A percentile compares a stretch with the other conserved stretches of the same genome.
Evolutionary conservation across 2,329 filamentous ascomycete species (phyloP).

Genomic region (Monilinia aucupariae): DNA sequence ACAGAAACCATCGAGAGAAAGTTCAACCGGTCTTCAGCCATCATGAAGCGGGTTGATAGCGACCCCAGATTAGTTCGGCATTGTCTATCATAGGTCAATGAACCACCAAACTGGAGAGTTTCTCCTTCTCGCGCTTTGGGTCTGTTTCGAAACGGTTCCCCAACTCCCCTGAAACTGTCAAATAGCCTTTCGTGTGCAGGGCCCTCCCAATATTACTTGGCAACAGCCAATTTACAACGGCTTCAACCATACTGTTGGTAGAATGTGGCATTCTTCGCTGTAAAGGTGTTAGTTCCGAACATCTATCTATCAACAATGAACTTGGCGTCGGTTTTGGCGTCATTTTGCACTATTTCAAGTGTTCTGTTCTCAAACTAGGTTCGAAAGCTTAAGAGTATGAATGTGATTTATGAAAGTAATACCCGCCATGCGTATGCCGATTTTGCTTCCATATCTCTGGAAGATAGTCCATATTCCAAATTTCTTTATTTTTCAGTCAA

Average conservation of each 20-base stretch:
- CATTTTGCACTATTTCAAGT: constrained; percentile 4
- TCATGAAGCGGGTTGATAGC: background rate
- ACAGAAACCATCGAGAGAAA: background rate
- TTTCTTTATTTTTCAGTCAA: background rate
- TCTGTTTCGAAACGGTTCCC: constrained; percentile 11
- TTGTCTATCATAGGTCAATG: background rate
- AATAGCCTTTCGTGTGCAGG: background rate
- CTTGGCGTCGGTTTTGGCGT: constrained; percentile 6
- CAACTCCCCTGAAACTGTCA: constrained; percentile 11
- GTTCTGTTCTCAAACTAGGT: background rate
- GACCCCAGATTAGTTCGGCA: background rate
- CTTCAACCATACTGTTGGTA: background rate
- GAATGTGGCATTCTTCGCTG: constrained; percentile 1
- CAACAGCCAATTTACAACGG: background rate
- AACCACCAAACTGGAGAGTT: background rate
- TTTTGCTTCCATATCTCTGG: constrained; percentile 6
- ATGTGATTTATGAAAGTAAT: constrained; percentile 10
- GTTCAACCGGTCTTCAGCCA: background rate
- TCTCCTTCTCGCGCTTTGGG: background rate
- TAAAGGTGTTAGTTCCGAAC: background rate
- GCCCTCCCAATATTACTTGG: background rate
- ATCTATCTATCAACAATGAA: background rate
- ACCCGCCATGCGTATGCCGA: background rate
- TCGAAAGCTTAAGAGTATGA: background rate
- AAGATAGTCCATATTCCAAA: background rate